Evolutionary conservation across 345 rosid genomes (phyloP), one percentile per base, ranked within the genome.

Genomic region (Sonneratia caseolaris): DNA sequence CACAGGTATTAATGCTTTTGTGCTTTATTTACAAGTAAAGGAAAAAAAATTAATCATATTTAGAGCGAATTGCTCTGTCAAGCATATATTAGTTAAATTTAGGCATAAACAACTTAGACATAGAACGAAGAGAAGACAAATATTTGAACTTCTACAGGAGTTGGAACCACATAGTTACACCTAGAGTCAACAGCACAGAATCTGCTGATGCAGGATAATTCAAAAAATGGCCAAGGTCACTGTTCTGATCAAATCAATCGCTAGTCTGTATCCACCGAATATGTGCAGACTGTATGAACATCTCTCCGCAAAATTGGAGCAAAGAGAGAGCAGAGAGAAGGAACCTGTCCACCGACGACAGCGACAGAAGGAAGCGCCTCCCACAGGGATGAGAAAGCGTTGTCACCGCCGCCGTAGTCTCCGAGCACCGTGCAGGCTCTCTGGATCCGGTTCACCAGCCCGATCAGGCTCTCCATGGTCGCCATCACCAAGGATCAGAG

Each of bases 351-450:
- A 10, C 88, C 88, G 47, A 87, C 87, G 47, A 85, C 88, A 24
- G 80, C 88, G 36, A 87, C 86, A 16, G 82, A 79, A 3, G 91
- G 88, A 66, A 84, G 74, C 10, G 79, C 96, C 83, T 95, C 97
- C 99, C 97, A 92, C 15, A 95, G 97, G 64, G 97, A 90, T 76
- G 86, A 84, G 75, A 89, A 87, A 71, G 87, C 32, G 72, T 38
- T 80, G 68, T 84, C 90, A 19, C 82, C 93, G 65, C 93, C 97
- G 2, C 99, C 99, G 32, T 92, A 81, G 72, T 95, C 97, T 12
- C 99, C 99, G 68, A 95, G 92, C 2, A 90, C 86, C 24, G 97
- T 92, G 79, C 99, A 92, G 5, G 97, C 99, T 68, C 96, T 81
- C 80, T 95, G 99, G 57, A 92, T 95, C 64, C 97, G 82, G 76